Base-by-base conservation (phyloP, 2,329 filamentous ascomycete species). In the Alternaria hordeiaustralica region DNA sequence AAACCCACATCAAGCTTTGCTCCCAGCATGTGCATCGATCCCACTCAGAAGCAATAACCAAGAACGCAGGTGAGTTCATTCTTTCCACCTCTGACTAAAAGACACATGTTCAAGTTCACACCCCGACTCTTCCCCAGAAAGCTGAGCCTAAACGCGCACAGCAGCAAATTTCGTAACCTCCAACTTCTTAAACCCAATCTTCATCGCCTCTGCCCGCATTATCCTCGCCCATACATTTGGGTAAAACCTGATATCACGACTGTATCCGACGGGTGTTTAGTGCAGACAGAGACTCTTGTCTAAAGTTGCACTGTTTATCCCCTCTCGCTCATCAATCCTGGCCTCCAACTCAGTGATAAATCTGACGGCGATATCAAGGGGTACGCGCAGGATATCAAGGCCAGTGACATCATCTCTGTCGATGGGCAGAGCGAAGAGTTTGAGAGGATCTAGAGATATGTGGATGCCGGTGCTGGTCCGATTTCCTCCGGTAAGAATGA, bases 401-500 rank as follows among this genome's bases (percentile, higher is more conserved):
- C 65, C 62, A 58, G 51, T n/a, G 55, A 44, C 47, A 54, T 65
- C 65, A 18, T 33, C 15, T 63, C 62, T 62, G 26, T 65, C 65
- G 50, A 67, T 55, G 30, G 65, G 65, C 30, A 67, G 59, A 63
- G 62, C 65, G 56, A 65, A 60, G 46, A 43, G 51, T 26, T 56
- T 20, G 36, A 65, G 56, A 62, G 20, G 33, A 49, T 65, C 62
- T 30, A 67, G 60, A 55, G 53, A 55, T 28, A 65, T 20, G 44
- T 55, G 50, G 45, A 60, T 50, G 50, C 43, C 57, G 36, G 55
- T 57, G 43, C 43, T 57, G 43, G 56, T 59, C 11, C 21, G 49
- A 58, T 50, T 61, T 4, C 3, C 25, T 26, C 61, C 58, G 13
- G 58, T 60, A 44, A 55, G 50, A 49, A 65, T 46, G 21, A 63